Evolutionary conservation across 2,329 filamentous ascomycete genomes (phyloP).

Genomic region (Fusarium duplospermum): DNA sequence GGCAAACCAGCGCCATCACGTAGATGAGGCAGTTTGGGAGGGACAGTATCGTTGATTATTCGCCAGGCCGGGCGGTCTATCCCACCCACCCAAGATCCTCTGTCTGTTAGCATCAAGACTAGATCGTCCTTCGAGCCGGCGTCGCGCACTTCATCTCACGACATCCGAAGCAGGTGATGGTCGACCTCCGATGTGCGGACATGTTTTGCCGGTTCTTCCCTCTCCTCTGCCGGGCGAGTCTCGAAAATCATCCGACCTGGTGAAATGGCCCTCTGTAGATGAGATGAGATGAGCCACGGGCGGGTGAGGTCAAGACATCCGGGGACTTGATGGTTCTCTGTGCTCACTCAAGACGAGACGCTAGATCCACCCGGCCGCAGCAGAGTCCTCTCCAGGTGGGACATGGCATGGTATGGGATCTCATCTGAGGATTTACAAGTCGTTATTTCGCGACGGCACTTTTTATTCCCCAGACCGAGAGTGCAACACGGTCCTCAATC

Average conservation of each 20-base stretch:
- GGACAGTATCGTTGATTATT: slow-evolving; percentile 33
- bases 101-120: slow-evolving; percentile 26
- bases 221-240: slow-evolving; percentile 5
- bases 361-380: slow-evolving; percentile 15
- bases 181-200: slow-evolving; percentile 13
- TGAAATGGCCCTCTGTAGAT: slow-evolving; percentile 11
- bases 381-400: slow-evolving; percentile 21
- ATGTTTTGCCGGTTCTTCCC: slow-evolving; percentile 22
- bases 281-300: background rate
- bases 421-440: slow-evolving; percentile 25
- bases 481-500: slow-evolving; percentile 24
- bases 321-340: slow-evolving; percentile 9
- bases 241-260: slow-evolving; percentile 17
- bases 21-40: slow-evolving; percentile 29
- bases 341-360: slow-evolving; percentile 20
- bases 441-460: slow-evolving; percentile 9
- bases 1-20: slow-evolving; percentile 25
- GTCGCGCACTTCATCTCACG: slow-evolving; percentile 31
- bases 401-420: slow-evolving; percentile 24
- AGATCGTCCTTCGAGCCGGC: slow-evolving; percentile 29
- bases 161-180: slow-evolving; percentile 29
- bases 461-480: slow-evolving; percentile 38
- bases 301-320: slow-evolving; percentile 8
- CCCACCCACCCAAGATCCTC: slow-evolving; percentile 38
- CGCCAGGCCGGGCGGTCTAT: slow-evolving; percentile 29